Base-by-base conservation (phyloP, 345 rosid species). In the Hibiscus tridactylites region DNA sequence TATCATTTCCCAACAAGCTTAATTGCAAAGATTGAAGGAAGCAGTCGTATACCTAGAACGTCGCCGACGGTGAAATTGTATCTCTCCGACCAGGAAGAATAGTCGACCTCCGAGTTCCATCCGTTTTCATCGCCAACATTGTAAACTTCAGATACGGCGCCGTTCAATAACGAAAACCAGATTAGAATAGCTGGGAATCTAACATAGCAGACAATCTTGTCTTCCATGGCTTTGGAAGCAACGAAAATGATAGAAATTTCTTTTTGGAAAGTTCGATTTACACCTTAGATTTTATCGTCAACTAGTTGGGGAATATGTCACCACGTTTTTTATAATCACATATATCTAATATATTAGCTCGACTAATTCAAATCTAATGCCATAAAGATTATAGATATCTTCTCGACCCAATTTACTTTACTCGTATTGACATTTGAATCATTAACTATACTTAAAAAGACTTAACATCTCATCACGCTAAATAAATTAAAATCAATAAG, bases 31-130 rank as follows among this genome's bases (percentile, higher is more conserved):
- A 13, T 44, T 35, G n/a, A 0, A 46, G 17, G 60, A 10, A 16
- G 24, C 39, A 29, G 16, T 21, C 7, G 72, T 13, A 74, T 56
- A 87, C 91, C 88, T 29, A 87, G 83, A 75, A 73, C 66, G 77
- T 87, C 91, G 31, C 88, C 85, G 19, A 75, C 66, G 58, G 72
- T 87, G 71, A 80, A 87, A 71, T 83, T 80, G 79, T 82, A 77
- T 74, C 79, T 74, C 49, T 47, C 60, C 12, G 86, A 76, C 91
- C 91, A 87, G 6, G 71, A 53, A 19, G 54, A 81, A 21, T 56
- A 87, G 61, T 85, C 64, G 0, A 61, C 65, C 39, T 75, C 82
- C 1, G 75, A 44, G 69, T 72, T 71, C 91, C 91, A 85, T 4
- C 56, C 67, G 9, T 79, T 69, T 5, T 65, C 83, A 35, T 75